These are phyloP conservation scores for Actinidia polygama DNA, from an alignment of 179 eudicot genomes.

Conservation along the genomic window DNA sequence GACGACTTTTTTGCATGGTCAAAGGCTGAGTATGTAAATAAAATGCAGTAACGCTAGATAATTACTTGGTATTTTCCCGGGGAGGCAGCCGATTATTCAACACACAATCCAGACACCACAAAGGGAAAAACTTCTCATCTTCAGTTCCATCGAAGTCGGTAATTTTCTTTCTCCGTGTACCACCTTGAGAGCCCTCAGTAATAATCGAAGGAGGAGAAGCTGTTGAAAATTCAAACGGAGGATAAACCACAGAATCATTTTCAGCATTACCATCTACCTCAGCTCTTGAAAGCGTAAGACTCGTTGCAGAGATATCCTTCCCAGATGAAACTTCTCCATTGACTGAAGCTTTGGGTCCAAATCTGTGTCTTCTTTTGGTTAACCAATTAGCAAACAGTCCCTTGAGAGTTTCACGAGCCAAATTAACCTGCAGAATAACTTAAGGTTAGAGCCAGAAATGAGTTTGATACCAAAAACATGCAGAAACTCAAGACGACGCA, in stretches of 20 bases:
- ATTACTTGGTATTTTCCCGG: constrained; percentile 96
- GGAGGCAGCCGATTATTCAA: constrained; percentile 90
- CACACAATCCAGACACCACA: constrained; percentile 96
- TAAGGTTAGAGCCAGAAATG: background rate
- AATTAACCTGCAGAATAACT: constrained; percentile 67
- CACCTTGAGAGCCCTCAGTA: constrained; percentile 95
- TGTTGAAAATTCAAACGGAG: constrained; percentile 87
- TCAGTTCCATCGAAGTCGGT: constrained; percentile 88
- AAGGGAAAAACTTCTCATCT: constrained; percentile 93
- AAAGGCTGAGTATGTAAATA: constrained; percentile 3
- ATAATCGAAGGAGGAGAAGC: constrained; percentile 86
- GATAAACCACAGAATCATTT: constrained; percentile 75
- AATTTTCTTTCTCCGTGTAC: constrained; percentile 93
- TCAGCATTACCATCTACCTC: constrained; percentile 80
- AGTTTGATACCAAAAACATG: background rate
- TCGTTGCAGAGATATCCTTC: constrained; percentile 67
- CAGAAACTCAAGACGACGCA: background rate
- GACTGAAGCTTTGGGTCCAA: constrained; percentile 64
- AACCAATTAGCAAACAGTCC: constrained; percentile 90
- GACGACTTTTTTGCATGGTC: background rate
- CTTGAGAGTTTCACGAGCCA: constrained; percentile 96
- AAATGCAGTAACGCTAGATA: constrained; percentile 2
- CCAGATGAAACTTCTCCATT: constrained; percentile 81
- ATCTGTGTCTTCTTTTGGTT: constrained; percentile 71
- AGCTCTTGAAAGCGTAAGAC: constrained; percentile 56